Evolutionary conservation across 148 eudicot genomes (phyloP), one percentile per base, ranked within the genome.

Genomic region (Rhododendron griersonianum): DNA sequence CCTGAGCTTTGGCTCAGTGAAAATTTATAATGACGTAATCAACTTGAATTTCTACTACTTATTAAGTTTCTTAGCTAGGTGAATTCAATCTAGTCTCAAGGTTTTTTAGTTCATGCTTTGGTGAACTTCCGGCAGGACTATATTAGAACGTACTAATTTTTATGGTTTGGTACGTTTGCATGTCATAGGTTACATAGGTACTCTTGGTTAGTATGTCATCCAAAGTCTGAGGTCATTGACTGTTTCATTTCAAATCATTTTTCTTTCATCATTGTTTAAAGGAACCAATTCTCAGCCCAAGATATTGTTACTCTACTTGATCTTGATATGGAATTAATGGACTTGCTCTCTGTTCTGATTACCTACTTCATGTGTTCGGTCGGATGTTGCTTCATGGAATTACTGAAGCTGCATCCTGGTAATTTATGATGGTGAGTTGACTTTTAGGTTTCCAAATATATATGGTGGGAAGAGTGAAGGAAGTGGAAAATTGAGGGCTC

Each of bases 271-370:
- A 59, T 59, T 59, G 48, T 61, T 25, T 37, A 21, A n/a, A 35
- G 16, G 61, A 59, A 39, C 84, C 18, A 19, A 37, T 82, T 82
- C 39, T 82, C 9, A 39, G 18, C 74, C 50, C 84, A 11, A 59
- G 25, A 37, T 82, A 59, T 48, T 15, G 15, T 30, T 47, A 48
- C 79, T 71, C n/a, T 25, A 48, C 44, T 47, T 18, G 79, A 33
- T 83, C 37, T 69, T 84, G 80, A 16, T 71, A 33, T 69, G 79
- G 63, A 69, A 28, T 84, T 50, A 84, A 18, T 10, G 25, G 0
- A 71, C 25, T 83, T 71, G 16, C 45, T 81, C 16, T 59, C 47
- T 81, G 73, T 81, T 81, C 39, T 80, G 37, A 80, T 25, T 50
- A 35, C 16, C 44, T 53, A n/a, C 41, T 33, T 21, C 35, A 41